Evolutionary conservation across 2,329 filamentous ascomycete genomes (phyloP).

Genomic region (Ophioceras dolichostomum): DNA sequence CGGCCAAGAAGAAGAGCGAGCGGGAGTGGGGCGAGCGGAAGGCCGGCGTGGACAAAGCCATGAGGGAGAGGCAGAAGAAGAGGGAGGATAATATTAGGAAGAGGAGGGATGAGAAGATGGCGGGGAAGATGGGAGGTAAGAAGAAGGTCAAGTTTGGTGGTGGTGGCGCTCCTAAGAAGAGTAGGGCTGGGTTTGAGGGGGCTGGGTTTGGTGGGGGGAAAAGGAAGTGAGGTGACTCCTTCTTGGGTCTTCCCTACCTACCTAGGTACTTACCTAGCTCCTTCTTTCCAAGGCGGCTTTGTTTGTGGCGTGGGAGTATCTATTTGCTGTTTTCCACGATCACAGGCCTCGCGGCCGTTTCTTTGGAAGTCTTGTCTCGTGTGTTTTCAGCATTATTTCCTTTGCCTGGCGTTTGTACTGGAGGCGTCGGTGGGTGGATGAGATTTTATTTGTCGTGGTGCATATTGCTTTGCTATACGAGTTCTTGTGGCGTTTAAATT

Average conservation of each 20-base stretch:
- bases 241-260: too few species aligned
- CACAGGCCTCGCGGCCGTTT: too few species aligned
- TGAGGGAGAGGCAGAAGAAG: conserved; percentile 72
- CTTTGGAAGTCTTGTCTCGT: too few species aligned
- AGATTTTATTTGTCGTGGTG: too few species aligned
- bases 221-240: conserved; percentile 25
- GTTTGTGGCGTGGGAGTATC: background rate
- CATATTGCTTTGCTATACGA: too few species aligned
- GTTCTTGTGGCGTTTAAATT: too few species aligned
- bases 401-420: too few species aligned
- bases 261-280: background rate
- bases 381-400: too few species aligned
- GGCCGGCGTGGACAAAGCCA: conserved; percentile 60
- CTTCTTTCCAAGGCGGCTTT: background rate
- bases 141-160: conserved; percentile 33
- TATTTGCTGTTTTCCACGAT: background rate
- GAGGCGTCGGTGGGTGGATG: too few species aligned
- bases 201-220: conserved; percentile 47
- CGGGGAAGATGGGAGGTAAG: conserved; percentile 46
- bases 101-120: conserved; percentile 59
- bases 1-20: conserved; percentile 80
- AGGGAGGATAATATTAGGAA: conserved; percentile 67
- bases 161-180: conserved; percentile 31
- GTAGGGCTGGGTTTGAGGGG: conserved; percentile 54
- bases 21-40: conserved; percentile 71